Percentiles rank a stretch among this genome's conserved stretches.
These are phyloP conservation scores for Fonsecaea multimorphosa DNA, from an alignment of 2,329 filamentous ascomycete species.

Conservation along the genomic window DNA sequence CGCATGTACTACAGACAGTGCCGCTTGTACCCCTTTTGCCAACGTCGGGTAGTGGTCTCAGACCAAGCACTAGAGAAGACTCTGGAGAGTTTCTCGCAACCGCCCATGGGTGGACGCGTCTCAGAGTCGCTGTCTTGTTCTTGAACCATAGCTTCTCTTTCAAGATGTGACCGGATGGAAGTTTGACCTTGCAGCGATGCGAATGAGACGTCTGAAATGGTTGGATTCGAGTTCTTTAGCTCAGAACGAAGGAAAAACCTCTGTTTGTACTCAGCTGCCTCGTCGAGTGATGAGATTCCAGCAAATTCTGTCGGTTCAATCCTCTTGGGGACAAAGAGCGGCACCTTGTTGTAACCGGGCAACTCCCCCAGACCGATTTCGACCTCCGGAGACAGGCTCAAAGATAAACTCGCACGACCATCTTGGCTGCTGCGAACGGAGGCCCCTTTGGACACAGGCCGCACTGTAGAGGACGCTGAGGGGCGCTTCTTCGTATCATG, in stretches of 20 bases:
- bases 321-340: constrained; percentile 25
- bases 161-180: constrained; percentile 26
- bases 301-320: constrained; percentile 11
- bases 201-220: constrained; percentile 29
- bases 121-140: constrained; percentile 13
- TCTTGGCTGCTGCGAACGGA: constrained; percentile 7
- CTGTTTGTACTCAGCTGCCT: background rate
- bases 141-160: constrained; percentile 22
- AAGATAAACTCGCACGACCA: background rate
- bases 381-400: constrained; percentile 15
- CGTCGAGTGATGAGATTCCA: constrained; percentile 4
- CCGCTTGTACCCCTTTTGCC: constrained; percentile 12
- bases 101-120: background rate
- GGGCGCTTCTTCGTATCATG: constrained; percentile 6
- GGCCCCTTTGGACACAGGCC: constrained; percentile 15
- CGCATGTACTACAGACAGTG: background rate
- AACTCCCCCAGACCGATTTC: constrained; percentile 24
- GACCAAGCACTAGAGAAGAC: constrained; percentile 12
- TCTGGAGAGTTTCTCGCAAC: constrained; percentile 19
- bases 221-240: constrained; percentile 10
- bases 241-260: constrained; percentile 4
- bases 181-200: constrained; percentile 22
- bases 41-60: constrained; percentile 3
- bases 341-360: constrained; percentile 29
- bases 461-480: constrained; percentile 23